These are phyloP conservation scores for Grifola frondosa DNA, from an alignment of 1,284 basidiomycete genomes.

Conservation along the genomic window DNA sequence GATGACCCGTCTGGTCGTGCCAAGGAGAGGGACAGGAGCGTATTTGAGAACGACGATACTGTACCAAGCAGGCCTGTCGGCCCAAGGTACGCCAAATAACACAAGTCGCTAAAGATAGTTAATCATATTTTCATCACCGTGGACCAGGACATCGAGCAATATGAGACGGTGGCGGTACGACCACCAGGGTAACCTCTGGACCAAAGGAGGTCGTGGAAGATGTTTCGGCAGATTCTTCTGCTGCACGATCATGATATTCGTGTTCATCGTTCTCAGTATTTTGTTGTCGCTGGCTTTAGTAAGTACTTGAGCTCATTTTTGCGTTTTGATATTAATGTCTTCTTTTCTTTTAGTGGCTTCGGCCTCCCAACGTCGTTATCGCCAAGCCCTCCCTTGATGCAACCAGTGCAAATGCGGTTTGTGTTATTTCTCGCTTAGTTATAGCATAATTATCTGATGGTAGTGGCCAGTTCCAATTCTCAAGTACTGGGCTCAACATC, in stretches of 20 bases:
- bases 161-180: constrained; percentile 51
- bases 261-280: constrained; percentile 69
- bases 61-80: constrained; percentile 14
- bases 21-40: constrained; percentile 23
- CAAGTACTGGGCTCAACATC: constrained; percentile 51
- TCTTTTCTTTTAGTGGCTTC: constrained; percentile 59
- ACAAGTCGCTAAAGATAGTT: too few species aligned
- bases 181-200: constrained; percentile 62
- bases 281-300: constrained; percentile 73
- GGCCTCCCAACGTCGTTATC: constrained; percentile 73
- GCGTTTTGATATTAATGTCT: neutral
- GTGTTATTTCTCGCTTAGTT: constrained; percentile 26
- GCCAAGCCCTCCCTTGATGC: constrained; percentile 47
- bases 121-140: neutral
- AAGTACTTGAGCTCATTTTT: constrained; percentile 27
- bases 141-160: constrained; percentile 28
- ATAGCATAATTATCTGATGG: constrained; percentile 1
- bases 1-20: constrained; percentile 38
- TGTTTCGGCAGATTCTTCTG: constrained; percentile 69
- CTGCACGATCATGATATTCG: constrained; percentile 62
- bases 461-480: constrained; percentile 26
- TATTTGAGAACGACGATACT: constrained; percentile 27
- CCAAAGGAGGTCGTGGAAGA: constrained; percentile 51
- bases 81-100: constrained; percentile 18
- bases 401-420: constrained; percentile 29